A percentile compares a stretch with the other conserved stretches of the same genome.
These are phyloP conservation scores for Entomophthora muscae DNA, from an alignment of 371 early-diverging fungal genomes.

Conservation along the genomic window DNA sequence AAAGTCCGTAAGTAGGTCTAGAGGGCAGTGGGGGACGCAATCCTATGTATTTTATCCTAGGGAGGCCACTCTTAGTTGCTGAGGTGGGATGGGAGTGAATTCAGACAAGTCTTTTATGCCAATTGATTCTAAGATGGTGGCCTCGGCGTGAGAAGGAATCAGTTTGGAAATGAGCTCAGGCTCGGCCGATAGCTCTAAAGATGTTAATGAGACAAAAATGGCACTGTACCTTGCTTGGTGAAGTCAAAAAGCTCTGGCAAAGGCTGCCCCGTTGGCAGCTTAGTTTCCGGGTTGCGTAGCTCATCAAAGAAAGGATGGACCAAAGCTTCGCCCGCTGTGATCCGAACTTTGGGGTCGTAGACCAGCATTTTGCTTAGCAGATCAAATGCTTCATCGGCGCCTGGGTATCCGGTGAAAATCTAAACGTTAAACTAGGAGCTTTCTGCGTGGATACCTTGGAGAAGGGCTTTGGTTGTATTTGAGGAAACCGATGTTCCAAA, in stretches of 20 bases:
- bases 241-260: constrained; percentile 87
- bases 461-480: constrained; percentile 48
- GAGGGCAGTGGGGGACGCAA: too few species aligned
- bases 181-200: constrained; percentile 1
- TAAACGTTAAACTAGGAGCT: not conserved
- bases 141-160: not conserved
- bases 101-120: not conserved
- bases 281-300: constrained; percentile 39
- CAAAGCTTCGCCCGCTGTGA: constrained; percentile 74
- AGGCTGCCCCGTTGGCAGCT: constrained; percentile 55
- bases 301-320: constrained; percentile 38
- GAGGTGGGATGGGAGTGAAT: not conserved
- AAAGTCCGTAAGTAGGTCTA: too few species aligned
- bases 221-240: constrained; percentile 41
- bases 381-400: constrained; percentile 40
- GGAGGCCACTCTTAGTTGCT: not conserved
- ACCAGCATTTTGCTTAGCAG: constrained; percentile 77
- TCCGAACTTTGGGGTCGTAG: constrained; percentile 82
- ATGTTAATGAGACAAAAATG: not conserved
- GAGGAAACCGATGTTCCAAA: constrained; percentile 65
- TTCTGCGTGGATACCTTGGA: not conserved
- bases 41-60: not conserved
- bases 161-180: not conserved
- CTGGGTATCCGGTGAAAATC: not conserved
- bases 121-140: not conserved